These are phyloP conservation scores for Xylariaceae sp. DNA, from an alignment of 2,329 filamentous ascomycete species.

Conservation along the genomic window DNA sequence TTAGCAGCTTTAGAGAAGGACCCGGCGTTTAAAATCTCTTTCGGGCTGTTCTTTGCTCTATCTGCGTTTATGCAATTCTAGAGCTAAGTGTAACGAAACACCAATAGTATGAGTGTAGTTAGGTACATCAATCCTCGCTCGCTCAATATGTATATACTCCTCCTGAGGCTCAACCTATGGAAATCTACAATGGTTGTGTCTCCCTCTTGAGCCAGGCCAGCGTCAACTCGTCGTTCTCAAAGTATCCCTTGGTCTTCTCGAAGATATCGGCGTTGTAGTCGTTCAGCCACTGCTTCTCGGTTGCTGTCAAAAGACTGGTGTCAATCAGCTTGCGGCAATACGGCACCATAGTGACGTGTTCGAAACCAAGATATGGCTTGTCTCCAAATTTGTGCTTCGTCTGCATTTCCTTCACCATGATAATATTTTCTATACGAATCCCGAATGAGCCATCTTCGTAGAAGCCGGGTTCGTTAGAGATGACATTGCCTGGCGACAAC, in stretches of 20 bases:
- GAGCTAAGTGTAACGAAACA: neutral
- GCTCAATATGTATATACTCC: conserved; percentile 10
- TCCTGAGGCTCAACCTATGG: neutral
- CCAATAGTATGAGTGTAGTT: conserved; percentile 1
- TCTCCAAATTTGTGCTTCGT: conserved; percentile 90
- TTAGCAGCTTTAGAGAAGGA: conserved; percentile 60
- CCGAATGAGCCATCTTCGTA: conserved; percentile 96
- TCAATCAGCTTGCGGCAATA: conserved; percentile 92
- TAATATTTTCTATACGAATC: conserved; percentile 94
- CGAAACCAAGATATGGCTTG: conserved; percentile 92
- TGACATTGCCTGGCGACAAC: conserved; percentile 87
- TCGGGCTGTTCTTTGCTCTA: conserved; percentile 74
- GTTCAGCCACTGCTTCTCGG: conserved; percentile 87
- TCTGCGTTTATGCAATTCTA: conserved; percentile 65
- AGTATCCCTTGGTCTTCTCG: conserved; percentile 79
- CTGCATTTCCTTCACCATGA: conserved; percentile 87
- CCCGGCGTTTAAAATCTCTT: conserved; percentile 70
- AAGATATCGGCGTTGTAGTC: conserved; percentile 81
- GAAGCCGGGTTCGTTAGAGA: conserved; percentile 95
- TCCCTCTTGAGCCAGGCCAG: conserved; percentile 85
- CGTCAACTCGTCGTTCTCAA: conserved; percentile 74
- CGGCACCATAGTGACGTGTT: conserved; percentile 96
- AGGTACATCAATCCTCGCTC: neutral
- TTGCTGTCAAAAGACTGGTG: conserved; percentile 68
- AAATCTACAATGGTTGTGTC: conserved; percentile 65